phyloP scores from a whole-genome alignment of 2,329 filamentous ascomycete genomes.

The Bipolaris bicolor region DNA sequence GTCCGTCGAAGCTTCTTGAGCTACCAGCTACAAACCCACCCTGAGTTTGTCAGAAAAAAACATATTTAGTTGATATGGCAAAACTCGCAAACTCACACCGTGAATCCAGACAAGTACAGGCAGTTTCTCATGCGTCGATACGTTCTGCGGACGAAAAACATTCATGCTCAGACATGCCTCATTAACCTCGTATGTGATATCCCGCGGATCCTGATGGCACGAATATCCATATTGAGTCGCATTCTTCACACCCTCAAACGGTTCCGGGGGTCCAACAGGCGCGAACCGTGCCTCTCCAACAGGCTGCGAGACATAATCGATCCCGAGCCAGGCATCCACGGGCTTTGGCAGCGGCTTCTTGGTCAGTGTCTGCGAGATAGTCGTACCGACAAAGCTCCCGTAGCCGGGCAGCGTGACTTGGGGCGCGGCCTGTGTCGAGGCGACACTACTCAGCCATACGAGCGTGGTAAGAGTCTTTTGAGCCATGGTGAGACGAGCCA shows the following conservation, averaged over 20 bases:
- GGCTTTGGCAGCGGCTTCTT: conserved; percentile 41
- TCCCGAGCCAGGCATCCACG: conserved; percentile 57
- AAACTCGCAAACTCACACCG: conserved; percentile 34
- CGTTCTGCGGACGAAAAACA: conserved; percentile 31
- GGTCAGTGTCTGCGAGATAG: conserved; percentile 45
- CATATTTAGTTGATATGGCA: too few relatives aligned
- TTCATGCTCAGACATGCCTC: conserved; percentile 40
- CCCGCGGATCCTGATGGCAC: conserved; percentile 53
- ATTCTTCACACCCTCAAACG: conserved; percentile 48
- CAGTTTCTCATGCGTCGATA: conserved; percentile 23
- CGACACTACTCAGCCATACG: conserved; percentile 1
- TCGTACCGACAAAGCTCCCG: conserved; percentile 48
- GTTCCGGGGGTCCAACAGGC: conserved; percentile 44
- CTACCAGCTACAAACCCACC: conserved; percentile 30
- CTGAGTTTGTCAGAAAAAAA: background rate
- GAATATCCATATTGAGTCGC: conserved; percentile 49
- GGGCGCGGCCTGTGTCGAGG: background rate
- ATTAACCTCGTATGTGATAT: conserved; percentile 20
- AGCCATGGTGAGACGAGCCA: conserved; percentile 3
- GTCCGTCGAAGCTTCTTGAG: conserved; percentile 35
- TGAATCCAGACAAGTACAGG: conserved; percentile 42
- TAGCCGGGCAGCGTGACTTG: conserved; percentile 44
- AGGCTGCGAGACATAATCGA: conserved; percentile 52
- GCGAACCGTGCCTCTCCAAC: conserved; percentile 50
- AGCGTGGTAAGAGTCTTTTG: conserved; percentile 9